Evolutionary conservation across 805 yeast species (phyloP).

Genomic region (Dipodascus geniculatus): DNA sequence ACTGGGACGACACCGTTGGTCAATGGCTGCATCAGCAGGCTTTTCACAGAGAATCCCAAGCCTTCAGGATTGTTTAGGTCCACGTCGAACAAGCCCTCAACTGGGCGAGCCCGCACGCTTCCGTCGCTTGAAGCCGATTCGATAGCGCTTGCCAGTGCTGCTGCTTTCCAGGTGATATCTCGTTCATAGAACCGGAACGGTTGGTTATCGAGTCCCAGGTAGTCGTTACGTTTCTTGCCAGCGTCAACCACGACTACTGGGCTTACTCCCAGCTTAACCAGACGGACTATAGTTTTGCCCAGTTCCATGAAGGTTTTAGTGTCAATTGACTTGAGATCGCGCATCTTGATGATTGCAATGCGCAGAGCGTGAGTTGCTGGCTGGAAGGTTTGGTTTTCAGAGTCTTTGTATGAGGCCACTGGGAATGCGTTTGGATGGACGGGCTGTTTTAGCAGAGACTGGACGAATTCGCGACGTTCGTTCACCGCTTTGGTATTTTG

Average conservation of each 20-base stretch:
- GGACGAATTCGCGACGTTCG: slow-evolving; percentile 27
- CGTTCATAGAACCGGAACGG: slow-evolving; percentile 21
- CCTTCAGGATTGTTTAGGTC: slow-evolving; percentile 6
- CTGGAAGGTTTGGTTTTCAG: slow-evolving; percentile 7
- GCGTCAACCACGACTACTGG: slow-evolving; percentile 58
- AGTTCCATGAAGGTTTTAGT: slow-evolving; percentile 26
- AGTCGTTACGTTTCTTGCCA: slow-evolving; percentile 19
- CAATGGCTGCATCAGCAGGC: slow-evolving; percentile 32
- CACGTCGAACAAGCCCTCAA: slow-evolving; percentile 30
- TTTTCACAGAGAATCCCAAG: slow-evolving; percentile 24
- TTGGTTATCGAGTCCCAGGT: slow-evolving; percentile 13
- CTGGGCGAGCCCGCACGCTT: slow-evolving; percentile 19
- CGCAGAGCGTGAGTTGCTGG: slow-evolving; percentile 22
- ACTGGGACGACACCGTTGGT: slow-evolving; percentile 36
- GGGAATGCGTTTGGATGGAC: slow-evolving; percentile 13
- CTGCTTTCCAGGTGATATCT: slow-evolving; percentile 12
- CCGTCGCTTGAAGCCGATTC: slow-evolving; percentile 10
- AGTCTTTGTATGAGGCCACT: slow-evolving; percentile 19
- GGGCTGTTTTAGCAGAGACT: slow-evolving; percentile 20
- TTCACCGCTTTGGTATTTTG: slow-evolving; percentile 17
- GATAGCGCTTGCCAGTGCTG: slow-evolving; percentile 11
- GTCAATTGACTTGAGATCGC: slow-evolving; percentile 21
- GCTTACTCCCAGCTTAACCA: slow-evolving; percentile 55
- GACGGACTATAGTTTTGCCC: slow-evolving; percentile 42
- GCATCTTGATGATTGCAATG: slow-evolving; percentile 45